A percentile compares a stretch with the other conserved stretches of the same genome.
These are phyloP conservation scores for Naegleria gruberi DNA, from an alignment of 208 protist genomes.

Conservation along the genomic window DNA sequence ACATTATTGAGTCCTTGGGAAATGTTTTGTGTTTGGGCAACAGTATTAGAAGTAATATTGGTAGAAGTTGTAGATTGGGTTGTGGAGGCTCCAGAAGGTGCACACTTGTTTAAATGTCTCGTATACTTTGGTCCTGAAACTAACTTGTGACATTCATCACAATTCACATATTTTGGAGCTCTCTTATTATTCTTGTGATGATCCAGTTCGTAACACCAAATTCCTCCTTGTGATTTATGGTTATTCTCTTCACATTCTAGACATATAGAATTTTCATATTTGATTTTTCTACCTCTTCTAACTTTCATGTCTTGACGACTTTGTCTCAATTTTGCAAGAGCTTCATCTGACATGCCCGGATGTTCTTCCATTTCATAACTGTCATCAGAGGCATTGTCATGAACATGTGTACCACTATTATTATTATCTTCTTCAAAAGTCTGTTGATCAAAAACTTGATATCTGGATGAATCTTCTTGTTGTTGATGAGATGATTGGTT, in stretches of 20 bases:
- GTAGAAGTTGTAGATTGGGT: not conserved
- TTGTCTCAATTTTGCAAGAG: not conserved
- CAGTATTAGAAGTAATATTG: not conserved
- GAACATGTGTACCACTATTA: not conserved
- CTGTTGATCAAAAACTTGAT: not conserved
- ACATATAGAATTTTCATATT: slow-evolving; percentile 2
- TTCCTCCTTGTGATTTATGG: not conserved
- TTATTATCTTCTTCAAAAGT: not conserved
- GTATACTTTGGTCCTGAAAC: slow-evolving; percentile 8
- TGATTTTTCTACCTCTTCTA: not conserved
- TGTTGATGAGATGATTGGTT: not conserved
- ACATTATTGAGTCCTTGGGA: not conserved
- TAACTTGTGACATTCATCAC: slow-evolving; percentile 2
- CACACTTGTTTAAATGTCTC: not conserved
- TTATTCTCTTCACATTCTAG: not conserved
- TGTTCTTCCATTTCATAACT: not conserved
- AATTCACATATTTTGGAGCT: slow-evolving; percentile 13
- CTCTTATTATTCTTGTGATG: not conserved
- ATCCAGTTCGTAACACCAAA: slow-evolving; percentile 12
- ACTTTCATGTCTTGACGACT: not conserved
- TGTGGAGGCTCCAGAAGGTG: not conserved
- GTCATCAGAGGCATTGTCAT: not conserved
- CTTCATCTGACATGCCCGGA: not conserved
- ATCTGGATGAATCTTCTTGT: not conserved
- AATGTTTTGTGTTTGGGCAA: not conserved